Evolutionary conservation across 2,329 filamentous ascomycete species (phyloP), one percentile per base, ranked within the genome.

Genomic region (Aspergillus caelatus): DNA sequence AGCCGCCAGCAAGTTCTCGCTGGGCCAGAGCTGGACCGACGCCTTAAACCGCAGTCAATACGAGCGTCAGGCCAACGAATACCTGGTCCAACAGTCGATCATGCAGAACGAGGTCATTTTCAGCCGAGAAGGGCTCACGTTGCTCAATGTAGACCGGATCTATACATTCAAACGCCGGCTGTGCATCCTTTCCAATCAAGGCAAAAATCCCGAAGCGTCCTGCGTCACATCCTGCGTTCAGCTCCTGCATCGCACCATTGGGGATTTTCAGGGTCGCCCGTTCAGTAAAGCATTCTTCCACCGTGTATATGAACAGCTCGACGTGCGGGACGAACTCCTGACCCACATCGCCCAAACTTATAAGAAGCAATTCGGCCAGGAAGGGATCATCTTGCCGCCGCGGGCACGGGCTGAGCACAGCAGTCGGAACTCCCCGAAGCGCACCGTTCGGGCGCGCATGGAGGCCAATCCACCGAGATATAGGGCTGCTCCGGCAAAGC

Each of bases 61-160:
- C 56, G 73, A 75, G 30, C 74, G 74, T 23, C 68, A 72, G n/a
- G 72, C 72, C 58, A 75, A 79, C 58, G 76, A 79, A 34, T 79
- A 80, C 64, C 72, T 81, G 7, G 71, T 80, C 45, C 72, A 78
- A 58, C 78, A 80, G 62, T 81, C 79, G 8, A 76, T 81, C 46
- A 65, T 78, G 45, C 80, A 82, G 63, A 80, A 81, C 61, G 78
- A 81, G 59, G 75, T 81, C 39, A 71, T 81, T 39, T 81, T 80
- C 70, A 78, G 75, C 61, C 76, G 78, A 52, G 80, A 82, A 63
- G 80, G 79, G 2, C 68, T 82, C 39, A 80, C 79, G 0, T 66
- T 82, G 9, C 71, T 82, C 12, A 80, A 77, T 59, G 78, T 81
- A 66, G 79, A 82, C 68, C 78, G 79, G 45, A 78, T 81, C 61